Evolutionary conservation across 2,329 filamentous ascomycete genomes (phyloP).

Genomic region (Acarospora socialis): DNA sequence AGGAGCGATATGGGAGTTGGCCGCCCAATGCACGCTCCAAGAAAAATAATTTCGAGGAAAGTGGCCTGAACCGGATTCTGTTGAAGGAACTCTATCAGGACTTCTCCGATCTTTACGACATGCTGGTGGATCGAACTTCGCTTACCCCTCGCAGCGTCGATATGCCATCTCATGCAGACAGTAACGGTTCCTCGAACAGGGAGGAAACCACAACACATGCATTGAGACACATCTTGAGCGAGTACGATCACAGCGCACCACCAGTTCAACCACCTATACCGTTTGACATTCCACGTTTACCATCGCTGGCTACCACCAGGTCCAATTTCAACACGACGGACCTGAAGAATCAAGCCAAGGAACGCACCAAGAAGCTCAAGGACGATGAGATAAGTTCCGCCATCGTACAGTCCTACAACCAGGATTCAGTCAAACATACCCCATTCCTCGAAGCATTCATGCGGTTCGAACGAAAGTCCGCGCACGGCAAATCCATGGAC

Average conservation of each 20-base stretch:
- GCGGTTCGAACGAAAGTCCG: conserved; percentile 31
- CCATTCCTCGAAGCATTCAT: conserved; percentile 34
- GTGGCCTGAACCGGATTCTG: conserved; percentile 72
- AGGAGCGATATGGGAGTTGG: conserved; percentile 57
- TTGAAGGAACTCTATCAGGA: conserved; percentile 73
- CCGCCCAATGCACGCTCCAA: conserved; percentile 83
- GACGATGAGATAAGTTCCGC: conserved; percentile 64
- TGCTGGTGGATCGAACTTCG: conserved; percentile 65
- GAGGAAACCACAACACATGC: conserved; percentile 52
- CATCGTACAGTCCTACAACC: conserved; percentile 69
- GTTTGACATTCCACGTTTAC: conserved; percentile 71
- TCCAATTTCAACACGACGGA: conserved; percentile 51
- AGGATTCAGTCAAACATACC: conserved; percentile 45
- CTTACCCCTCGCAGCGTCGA: conserved; percentile 69
- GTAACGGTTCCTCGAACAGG: conserved; percentile 31
- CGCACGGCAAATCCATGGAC: conserved; percentile 29
- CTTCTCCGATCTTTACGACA: conserved; percentile 73
- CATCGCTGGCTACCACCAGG: conserved; percentile 51
- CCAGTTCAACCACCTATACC: conserved; percentile 85
- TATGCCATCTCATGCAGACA: conserved; percentile 44
- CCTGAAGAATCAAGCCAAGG: conserved; percentile 59
- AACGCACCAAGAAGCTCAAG: conserved; percentile 57
- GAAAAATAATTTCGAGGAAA: conserved; percentile 79
- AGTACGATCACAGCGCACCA: conserved; percentile 79
- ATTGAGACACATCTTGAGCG: conserved; percentile 63